Evolutionary conservation across 192 early-diverging fungal genomes (phyloP), one percentile per base, ranked within the genome.

Genomic region (Gigaspora rosea): DNA sequence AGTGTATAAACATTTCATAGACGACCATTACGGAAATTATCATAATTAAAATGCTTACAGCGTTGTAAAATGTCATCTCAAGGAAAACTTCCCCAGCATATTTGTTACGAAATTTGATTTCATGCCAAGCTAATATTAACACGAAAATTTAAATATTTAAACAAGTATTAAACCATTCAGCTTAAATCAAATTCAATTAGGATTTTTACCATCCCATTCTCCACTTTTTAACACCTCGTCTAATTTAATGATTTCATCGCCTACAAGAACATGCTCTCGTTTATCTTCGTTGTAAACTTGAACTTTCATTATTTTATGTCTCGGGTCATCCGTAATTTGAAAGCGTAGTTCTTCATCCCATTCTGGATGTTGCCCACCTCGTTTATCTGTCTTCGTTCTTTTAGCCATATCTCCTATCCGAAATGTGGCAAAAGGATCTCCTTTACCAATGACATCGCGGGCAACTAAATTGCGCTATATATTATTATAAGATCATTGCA

Each of bases 341-440:
- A 32, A 67, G 27, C 71, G 12, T 78, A 88, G 84, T 82, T 89
- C 86, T 51, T 87, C 86, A 71, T 89, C 86, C 88, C 88, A 89
- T 22, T 80, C 57, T 12, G 88, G 88, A 57, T 85, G 78, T 52
- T 89, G 88, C 13, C 88, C 88, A 61, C 88, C 88, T 15, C 86
- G 78, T n/a, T 86, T 81, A 41, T 87, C 86, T 4, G 88, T 86
- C 33, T 80, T 83, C 12, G 82, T 82, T 41, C 81, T 80, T 66
- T 82, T 84, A 1, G 79, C 71, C 51, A 78, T 80, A 61, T 84
- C 85, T 46, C 81, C 86, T 6, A 89, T 69, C 15, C 84, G 79
- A 71, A 89, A 84, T 11, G 87, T 74, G 50, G 81, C 83, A 57
- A 87, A 89, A 3, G 88, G 86, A 67, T 87, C 83, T 76, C 85